Conservation (phyloP, 345 rosid species). For the Brassica juncea region DNA sequence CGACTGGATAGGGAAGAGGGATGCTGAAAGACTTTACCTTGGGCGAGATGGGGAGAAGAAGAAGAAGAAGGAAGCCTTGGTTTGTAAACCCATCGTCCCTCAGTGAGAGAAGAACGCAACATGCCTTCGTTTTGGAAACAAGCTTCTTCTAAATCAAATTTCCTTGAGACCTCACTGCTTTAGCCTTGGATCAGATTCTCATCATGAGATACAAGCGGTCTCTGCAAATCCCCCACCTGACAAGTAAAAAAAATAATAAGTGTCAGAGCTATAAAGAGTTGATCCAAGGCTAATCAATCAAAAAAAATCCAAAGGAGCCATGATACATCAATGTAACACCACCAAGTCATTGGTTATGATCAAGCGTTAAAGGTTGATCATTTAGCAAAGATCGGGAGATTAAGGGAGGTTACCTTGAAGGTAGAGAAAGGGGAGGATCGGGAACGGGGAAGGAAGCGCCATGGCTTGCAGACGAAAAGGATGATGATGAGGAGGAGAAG, state of each 20-base stretch:
- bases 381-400: not conserved
- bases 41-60: slow-evolving; percentile 38
- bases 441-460: slow-evolving; percentile 68
- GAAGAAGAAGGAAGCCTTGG: slow-evolving; percentile 63
- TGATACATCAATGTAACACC: not conserved
- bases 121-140: slow-evolving; percentile 63
- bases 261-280: slow-evolving; percentile 6
- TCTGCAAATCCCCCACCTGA: slow-evolving; percentile 67
- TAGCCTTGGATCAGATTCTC: slow-evolving; percentile 48
- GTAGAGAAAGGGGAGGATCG: slow-evolving; percentile 33
- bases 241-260: not conserved
- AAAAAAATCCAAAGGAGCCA: not conserved
- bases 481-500: slow-evolving; percentile 58
- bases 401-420: slow-evolving; percentile 51
- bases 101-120: slow-evolving; percentile 48
- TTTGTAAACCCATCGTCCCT: slow-evolving; percentile 59
- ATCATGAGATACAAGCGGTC: slow-evolving; percentile 66
- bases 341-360: not conserved
- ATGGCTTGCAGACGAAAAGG: slow-evolving; percentile 81
- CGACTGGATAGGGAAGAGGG: not conserved
- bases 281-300: not conserved
- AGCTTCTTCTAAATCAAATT: slow-evolving; percentile 70
- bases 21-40: slow-evolving; percentile 39
- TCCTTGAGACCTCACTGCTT: slow-evolving; percentile 57
- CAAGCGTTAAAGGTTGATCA: slow-evolving; percentile 13